Base-by-base conservation (phyloP, 441 rosid genomes). In the Gossypium armourianum region DNA sequence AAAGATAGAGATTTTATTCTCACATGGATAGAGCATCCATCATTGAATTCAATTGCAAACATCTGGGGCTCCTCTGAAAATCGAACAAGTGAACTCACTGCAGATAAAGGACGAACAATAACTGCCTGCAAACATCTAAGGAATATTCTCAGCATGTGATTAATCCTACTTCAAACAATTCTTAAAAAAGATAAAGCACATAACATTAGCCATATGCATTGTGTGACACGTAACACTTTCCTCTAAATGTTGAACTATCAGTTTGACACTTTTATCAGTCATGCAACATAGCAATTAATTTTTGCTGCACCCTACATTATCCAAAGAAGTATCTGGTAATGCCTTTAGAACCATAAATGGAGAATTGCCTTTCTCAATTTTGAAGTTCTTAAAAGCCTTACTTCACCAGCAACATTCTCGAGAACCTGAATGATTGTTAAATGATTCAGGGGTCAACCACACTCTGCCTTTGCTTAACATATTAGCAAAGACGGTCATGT, bases 11-110 rank as follows among this genome's bases (percentile, higher is more conserved):
- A 21, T 61, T 67, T n/a, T n/a, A 68, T 62, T 71, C 98, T 88
- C 81, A 95, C 99, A 82, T 89, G 96, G 74, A 88, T 86, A 72
- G 97, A 96, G 78, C 99, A 92, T 24, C 99, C 99, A 83, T 95
- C 97, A 78, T 80, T 86, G 86, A 90, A 95, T 76, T 92, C 99
- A 62, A 95, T 83, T 23, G 97, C 99, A 87, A 95, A 95, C 92
- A 95, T 91, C 83, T 95, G 99, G 77, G 99, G 99, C 88, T 95
- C 99, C 87, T 95, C 99, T 5, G 99, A 90, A 54, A 92, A 92
- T 83, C 99, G 92, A 72, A 95, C 92, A 76, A 95, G 97, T 10
- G 96, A 83, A 63, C 92, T 84, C 59, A 92, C 97, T 59, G 96
- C 83, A 77, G 97, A 84, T 75, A 92, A 85, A 78, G 97, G 96